Evolutionary conservation across 1,284 basidiomycete genomes (phyloP).

Genomic region (Cerioporus squamosus): DNA sequence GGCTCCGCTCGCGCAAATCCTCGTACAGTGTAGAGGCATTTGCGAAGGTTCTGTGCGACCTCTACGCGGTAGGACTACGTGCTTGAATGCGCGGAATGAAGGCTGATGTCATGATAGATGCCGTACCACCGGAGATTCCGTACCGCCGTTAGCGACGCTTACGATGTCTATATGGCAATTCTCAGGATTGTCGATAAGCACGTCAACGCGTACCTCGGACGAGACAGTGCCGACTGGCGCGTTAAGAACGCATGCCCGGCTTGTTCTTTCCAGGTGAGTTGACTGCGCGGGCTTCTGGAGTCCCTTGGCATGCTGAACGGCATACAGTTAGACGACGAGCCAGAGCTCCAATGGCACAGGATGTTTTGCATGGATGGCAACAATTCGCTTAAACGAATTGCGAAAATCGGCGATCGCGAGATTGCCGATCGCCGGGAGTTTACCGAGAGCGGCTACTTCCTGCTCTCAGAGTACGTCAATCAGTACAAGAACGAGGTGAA

Average conservation of each 20-base stretch:
- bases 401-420: conserved; percentile 1
- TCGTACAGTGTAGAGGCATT: conserved; percentile 41
- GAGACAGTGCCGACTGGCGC: conserved; percentile 31
- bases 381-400: conserved; percentile 35
- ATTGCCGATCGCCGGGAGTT: conserved; percentile 19
- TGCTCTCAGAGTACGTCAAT: conserved; percentile 30
- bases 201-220: conserved; percentile 25
- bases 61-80: conserved; percentile 32
- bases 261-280: conserved; percentile 32
- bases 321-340: neutral
- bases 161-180: conserved; percentile 36
- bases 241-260: conserved; percentile 34
- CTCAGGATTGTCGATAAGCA: conserved; percentile 13
- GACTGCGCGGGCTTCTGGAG: neutral
- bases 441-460: conserved; percentile 25
- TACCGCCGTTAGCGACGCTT: conserved; percentile 27
- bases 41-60: conserved; percentile 37
- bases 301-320: neutral
- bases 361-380: neutral
- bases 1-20: conserved; percentile 24
- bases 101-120: neutral
- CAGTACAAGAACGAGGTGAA: conserved; percentile 29
- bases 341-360: neutral
- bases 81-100: neutral
- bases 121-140: conserved; percentile 14